Evolutionary conservation across 106 monocot genomes (phyloP).

Genomic region (Dendrobium catenatum): DNA sequence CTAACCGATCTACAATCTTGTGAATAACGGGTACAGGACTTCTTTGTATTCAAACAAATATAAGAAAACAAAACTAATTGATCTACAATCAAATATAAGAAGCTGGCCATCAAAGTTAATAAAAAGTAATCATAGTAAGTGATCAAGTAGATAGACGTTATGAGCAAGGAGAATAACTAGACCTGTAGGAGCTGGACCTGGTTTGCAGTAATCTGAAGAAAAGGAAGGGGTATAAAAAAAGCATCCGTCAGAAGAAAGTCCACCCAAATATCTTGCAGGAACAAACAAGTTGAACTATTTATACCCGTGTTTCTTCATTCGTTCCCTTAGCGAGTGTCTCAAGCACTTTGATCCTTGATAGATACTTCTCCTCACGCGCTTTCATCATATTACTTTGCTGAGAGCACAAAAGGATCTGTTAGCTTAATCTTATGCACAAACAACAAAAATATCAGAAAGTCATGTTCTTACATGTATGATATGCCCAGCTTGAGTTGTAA

Average conservation of each 20-base stretch:
- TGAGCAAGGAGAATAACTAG: background rate
- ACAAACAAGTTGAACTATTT: background rate
- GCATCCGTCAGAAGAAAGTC: background rate
- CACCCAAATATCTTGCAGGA: background rate
- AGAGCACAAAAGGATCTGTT: background rate
- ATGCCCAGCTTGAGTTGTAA: constrained; percentile 72
- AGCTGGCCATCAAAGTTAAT: background rate
- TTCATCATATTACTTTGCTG: constrained; percentile 68
- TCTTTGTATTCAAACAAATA: background rate
- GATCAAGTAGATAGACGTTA: background rate
- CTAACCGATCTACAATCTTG: background rate
- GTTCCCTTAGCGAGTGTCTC: constrained; percentile 60
- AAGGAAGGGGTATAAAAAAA: constrained; percentile 13
- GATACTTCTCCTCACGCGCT: constrained; percentile 72
- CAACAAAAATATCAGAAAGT: background rate
- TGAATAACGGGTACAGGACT: background rate
- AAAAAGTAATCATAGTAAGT: background rate
- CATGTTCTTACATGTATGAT: constrained; percentile 60
- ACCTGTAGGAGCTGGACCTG: constrained; percentile 41
- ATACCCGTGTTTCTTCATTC: constrained; percentile 46
- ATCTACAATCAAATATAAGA: background rate
- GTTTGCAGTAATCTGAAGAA: constrained; percentile 23
- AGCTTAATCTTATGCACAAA: constrained; percentile 2
- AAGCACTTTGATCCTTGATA: constrained; percentile 65
- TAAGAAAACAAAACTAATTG: background rate